Base-by-base conservation (phyloP, 2,329 filamentous ascomycete species). In the Hymenoscyphus fraxineus region DNA sequence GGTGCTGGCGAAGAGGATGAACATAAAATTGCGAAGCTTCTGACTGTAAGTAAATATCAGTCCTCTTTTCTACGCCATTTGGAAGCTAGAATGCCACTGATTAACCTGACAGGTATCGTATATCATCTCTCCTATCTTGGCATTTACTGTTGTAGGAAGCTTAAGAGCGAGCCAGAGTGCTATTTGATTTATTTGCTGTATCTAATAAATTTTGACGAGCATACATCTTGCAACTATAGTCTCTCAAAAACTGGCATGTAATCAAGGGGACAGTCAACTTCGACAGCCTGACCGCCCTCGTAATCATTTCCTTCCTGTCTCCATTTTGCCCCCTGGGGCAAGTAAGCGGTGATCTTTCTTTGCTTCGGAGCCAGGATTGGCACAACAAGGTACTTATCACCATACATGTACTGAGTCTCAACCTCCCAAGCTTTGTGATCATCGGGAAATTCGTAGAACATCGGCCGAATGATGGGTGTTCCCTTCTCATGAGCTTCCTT, bases 391-490 rank as follows among this genome's bases (percentile, higher is more conserved):
- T 88, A 89, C 71, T 81, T 83, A 16, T 76, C 71, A 0, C 87
- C 87, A 69, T 83, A 90, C 81, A 90, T 84, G 71, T 89, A 89
- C 76, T 88, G 81, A 39, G 81, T 80, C 60, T 85, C 83, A 2
- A 87, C 72, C 4, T 81, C 78, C 87, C 87, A 89, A 16, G 79
- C 77, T 63, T 71, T 74, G 13, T 74, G 58, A 65, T 89, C 86
- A 0, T 76, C 65, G 0, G 86, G 86, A 65, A 89, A 90, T 64
- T 87, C 85, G 66, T 86, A 87, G 71, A 90, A 90, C 12, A 86
- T 71, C 0, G 86, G 79, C 13, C 87, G 76, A 72, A 90, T 89
- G 10, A 90, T 77, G 0, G 87, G 87, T 0, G 80, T 80, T 0
- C 87, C 87, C 60, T 80, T 82, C 66, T 83, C 78, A 66, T 88